A percentile compares a stretch with the other conserved stretches of the same genome.
phyloP scores from a whole-genome alignment of 2,329 filamentous ascomycete species.

The Mariannaea sp. region DNA sequence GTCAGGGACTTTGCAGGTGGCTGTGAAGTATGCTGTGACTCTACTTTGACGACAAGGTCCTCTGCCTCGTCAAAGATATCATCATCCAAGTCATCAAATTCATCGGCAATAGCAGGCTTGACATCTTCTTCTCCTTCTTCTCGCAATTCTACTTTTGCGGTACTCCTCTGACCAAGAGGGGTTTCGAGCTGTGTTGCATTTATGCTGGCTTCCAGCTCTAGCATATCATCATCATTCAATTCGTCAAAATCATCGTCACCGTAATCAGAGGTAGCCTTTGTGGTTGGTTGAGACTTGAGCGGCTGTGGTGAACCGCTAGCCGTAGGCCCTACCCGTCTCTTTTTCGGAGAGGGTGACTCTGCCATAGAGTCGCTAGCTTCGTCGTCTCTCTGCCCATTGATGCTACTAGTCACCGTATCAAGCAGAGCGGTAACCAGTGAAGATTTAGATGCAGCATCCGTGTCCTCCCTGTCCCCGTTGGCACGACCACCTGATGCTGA shows the following conservation, averaged over 20 bases:
- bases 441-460: slow-evolving; percentile 58
- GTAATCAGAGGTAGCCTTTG: slow-evolving; percentile 48
- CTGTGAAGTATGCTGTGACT: slow-evolving; percentile 29
- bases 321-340: slow-evolving; percentile 39
- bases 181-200: slow-evolving; percentile 37
- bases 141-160: neutral
- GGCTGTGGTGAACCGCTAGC: slow-evolving; percentile 32
- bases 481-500: slow-evolving; percentile 45
- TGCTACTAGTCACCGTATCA: slow-evolving; percentile 64
- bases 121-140: neutral
- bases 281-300: slow-evolving; percentile 19
- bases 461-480: slow-evolving; percentile 44
- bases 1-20: slow-evolving; percentile 10
- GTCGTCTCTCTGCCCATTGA: slow-evolving; percentile 49
- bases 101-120: slow-evolving; percentile 43
- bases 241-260: slow-evolving; percentile 63
- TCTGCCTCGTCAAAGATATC: slow-evolving; percentile 59
- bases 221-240: slow-evolving; percentile 64
- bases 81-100: slow-evolving; percentile 70
- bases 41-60: slow-evolving; percentile 29
- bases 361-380: slow-evolving; percentile 38
- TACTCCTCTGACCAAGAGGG: slow-evolving; percentile 4
- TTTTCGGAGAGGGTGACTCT: slow-evolving; percentile 53
- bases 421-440: slow-evolving; percentile 67
- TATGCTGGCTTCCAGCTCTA: slow-evolving; percentile 56